Evolutionary conservation across 768 basidiomycete genomes (phyloP), one percentile per base, ranked within the genome.

Genomic region (Calvatia gigantea): DNA sequence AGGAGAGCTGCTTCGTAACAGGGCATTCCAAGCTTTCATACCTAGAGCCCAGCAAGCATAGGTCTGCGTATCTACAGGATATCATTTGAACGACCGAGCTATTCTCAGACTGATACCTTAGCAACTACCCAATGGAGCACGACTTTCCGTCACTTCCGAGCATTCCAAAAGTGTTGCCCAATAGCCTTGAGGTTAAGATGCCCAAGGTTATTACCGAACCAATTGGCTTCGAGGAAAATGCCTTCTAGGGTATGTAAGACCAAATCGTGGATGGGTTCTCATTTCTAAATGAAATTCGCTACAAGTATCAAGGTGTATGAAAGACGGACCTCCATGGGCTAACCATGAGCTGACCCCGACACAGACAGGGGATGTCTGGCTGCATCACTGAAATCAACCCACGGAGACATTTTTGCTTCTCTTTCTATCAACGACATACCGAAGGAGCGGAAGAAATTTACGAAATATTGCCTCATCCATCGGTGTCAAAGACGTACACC

Each of bases 321-420:
- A n/a, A n/a, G n/a, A n/a, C n/a, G n/a, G 81, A 81, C 73, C 1
- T 85, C 84, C 66, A 73, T 70, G 37, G 80, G 77, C 1, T 83
- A 79, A 6, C 77, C 84, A 50, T 82, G 73, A 60, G 79, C 75
- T 59, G 69, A 69, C 51, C 46, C 76, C 62, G 55, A 67, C 50
- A 48, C 64, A 66, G 62, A 79, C 69, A 39, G 61, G 68, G 59
- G 70, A 63, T n/a, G 70, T 11, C 60, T 69, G 21, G 64, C 68
- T 1, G 67, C 82, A 6, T 71, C 73, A 33, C 69, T 77, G 21
- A 65, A 70, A 45, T 67, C 72, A 4, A 76, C 74, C 2, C 51
- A 63, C 14, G 70, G 76, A 14, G 74, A 81, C 27, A 73, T 75
- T 1, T 75, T 75, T 28, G 69, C 69, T 15, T 66, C 64, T 6